Conservation (phyloP, 371 early-diverging fungal genomes). For the Syncephalastrum monosporum region DNA sequence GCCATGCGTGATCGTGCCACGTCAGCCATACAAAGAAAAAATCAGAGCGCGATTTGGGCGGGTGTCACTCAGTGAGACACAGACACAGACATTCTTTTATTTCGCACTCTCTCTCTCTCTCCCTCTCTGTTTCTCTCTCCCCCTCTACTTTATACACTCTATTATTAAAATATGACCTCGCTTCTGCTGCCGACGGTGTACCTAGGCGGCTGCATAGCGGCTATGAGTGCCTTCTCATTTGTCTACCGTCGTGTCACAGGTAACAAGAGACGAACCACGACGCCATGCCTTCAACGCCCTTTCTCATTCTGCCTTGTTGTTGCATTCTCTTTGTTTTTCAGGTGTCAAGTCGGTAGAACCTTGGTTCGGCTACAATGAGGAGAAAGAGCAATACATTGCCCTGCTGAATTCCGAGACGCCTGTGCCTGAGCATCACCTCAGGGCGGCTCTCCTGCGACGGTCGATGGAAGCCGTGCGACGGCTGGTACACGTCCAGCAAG, state of each 20-base stretch:
- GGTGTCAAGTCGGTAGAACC: slow-evolving; percentile 50
- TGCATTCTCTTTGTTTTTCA: not conserved
- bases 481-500: slow-evolving; percentile 73
- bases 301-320: not conserved
- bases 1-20: no score
- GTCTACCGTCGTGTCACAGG: slow-evolving; percentile 49
- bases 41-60: no score
- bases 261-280: slow-evolving; percentile 7
- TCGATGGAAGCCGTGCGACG: slow-evolving; percentile 84
- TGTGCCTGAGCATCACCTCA: slow-evolving; percentile 63
- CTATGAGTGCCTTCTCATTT: slow-evolving; percentile 61
- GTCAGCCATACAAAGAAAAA: no score
- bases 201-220: slow-evolving; percentile 62
- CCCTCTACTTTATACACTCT: no score
- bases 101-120: no score
- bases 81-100: no score
- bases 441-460: slow-evolving; percentile 79
- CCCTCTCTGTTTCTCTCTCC: no score
- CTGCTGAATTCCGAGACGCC: slow-evolving; percentile 61
- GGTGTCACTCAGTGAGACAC: no score
- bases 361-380: slow-evolving; percentile 69
- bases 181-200: slow-evolving; percentile 54
- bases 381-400: slow-evolving; percentile 71
- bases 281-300: not conserved
- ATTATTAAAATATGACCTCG: slow-evolving; percentile 28